Conservation (phyloP, 139 green algal genomes). For the Micractinium sp. region DNA sequence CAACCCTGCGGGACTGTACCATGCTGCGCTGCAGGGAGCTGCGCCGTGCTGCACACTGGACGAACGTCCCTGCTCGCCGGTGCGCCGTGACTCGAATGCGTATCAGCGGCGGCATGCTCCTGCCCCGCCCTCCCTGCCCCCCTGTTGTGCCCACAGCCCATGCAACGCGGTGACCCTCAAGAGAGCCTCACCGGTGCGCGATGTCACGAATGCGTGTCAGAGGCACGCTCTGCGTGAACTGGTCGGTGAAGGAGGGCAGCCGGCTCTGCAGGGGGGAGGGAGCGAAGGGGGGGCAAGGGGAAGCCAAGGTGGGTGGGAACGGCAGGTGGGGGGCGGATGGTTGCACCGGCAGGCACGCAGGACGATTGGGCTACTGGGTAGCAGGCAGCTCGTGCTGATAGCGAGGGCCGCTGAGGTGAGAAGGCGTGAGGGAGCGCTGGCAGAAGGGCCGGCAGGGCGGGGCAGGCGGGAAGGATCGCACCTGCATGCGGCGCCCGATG, state of each 20-base stretch:
- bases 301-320: background rate
- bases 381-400: too few species aligned
- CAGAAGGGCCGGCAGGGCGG: background rate
- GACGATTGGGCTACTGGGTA: background rate
- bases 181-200: constrained; percentile 76
- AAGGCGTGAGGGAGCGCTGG: too few species aligned
- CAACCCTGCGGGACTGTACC: too few species aligned
- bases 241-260: constrained; percentile 91
- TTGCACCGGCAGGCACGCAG: background rate
- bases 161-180: too few species aligned
- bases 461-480: background rate
- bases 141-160: background rate
- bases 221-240: constrained; percentile 86
- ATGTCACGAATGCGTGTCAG: constrained; percentile 99
- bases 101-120: background rate
- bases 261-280: constrained; percentile 43
- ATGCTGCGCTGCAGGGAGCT: too few species aligned
- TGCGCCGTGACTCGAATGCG: too few species aligned
- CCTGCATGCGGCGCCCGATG: constrained; percentile 70
- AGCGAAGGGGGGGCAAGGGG: background rate
- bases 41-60: too few species aligned
- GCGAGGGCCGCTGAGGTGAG: too few species aligned
- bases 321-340: background rate
- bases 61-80: too few species aligned
- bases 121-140: background rate